phyloP scores from a whole-genome alignment of 163 green algal genomes.

The Scenedesmus sp. region DNA sequence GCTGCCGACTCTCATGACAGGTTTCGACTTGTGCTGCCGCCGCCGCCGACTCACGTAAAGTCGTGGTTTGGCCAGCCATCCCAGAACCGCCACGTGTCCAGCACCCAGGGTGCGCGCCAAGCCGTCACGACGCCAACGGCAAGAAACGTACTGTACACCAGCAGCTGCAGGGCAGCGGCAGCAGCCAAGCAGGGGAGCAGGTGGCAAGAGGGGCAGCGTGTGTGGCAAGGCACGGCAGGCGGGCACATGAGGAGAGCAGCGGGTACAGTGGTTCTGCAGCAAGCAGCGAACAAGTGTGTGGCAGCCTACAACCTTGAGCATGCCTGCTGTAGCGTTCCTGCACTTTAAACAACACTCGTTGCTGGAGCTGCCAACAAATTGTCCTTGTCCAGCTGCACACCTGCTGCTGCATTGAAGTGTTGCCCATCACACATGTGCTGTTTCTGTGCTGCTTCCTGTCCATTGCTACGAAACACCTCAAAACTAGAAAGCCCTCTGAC shows the following conservation, averaged over 20 bases:
- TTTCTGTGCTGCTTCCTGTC: too few relatives aligned
- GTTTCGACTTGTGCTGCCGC: background rate
- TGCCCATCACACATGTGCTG: too few relatives aligned
- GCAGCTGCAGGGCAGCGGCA: constrained; percentile 58
- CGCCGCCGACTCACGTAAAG: constrained; percentile 59
- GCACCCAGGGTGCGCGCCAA: constrained; percentile 67
- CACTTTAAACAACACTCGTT: too few relatives aligned
- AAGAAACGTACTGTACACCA: constrained; percentile 68
- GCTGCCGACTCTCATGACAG: too few relatives aligned
- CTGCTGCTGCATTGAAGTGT: too few relatives aligned
- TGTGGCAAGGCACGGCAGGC: background rate
- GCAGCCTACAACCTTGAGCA: background rate
- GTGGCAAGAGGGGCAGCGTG: too few relatives aligned
- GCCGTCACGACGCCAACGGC: constrained; percentile 59
- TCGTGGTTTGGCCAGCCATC: constrained; percentile 69
- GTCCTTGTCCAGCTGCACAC: too few relatives aligned
- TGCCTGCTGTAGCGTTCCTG: too few relatives aligned
- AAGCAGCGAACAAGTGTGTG: background rate
- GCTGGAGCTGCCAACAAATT: too few relatives aligned
- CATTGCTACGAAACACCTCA: too few relatives aligned
- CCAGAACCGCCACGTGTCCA: constrained; percentile 71
- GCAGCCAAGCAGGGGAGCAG: background rate
- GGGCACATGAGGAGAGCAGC: background rate
- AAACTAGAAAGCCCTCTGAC: too few relatives aligned
- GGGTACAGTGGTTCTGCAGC: too few relatives aligned